Evolutionary conservation across 805 yeast species (phyloP).

Genomic region (Zygosaccharomyces siamensis): DNA sequence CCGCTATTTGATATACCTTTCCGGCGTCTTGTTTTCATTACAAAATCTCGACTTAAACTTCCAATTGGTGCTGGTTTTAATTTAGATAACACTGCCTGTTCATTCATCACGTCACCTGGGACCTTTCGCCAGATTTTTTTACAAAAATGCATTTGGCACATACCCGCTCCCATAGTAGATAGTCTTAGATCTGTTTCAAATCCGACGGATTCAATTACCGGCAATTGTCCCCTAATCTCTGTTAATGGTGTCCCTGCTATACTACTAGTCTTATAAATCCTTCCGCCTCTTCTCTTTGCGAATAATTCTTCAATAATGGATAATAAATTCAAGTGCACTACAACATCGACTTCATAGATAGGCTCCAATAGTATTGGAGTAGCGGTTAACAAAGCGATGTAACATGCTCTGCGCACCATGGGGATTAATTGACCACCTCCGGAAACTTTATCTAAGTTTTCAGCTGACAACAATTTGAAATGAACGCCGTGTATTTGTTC

Average conservation of each 20-base stretch:
- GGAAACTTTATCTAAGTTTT: conserved; percentile 35
- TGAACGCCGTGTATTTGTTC: conserved; percentile 68
- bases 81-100: conserved; percentile 54
- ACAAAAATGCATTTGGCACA: conserved; percentile 59
- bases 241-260: conserved; percentile 71
- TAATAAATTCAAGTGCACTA: conserved; percentile 48
- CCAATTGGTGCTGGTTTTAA: conserved; percentile 68
- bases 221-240: conserved; percentile 59
- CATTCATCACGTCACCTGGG: conserved; percentile 90
- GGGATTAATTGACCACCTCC: conserved; percentile 66
- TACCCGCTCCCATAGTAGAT: conserved; percentile 72
- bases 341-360: conserved; percentile 52
- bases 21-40: conserved; percentile 80
- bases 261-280: conserved; percentile 42
- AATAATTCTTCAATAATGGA: conserved; percentile 48
- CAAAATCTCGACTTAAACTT: conserved; percentile 81
- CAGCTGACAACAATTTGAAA: conserved; percentile 61
- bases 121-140: conserved; percentile 61
- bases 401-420: conserved; percentile 77
- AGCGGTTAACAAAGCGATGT: conserved; percentile 72
- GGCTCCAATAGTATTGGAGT: conserved; percentile 83
- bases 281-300: conserved; percentile 65
- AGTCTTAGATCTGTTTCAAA: conserved; percentile 80
- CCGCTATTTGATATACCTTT: conserved; percentile 75
- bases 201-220: conserved; percentile 88